Base-by-base conservation (phyloP, 2,329 filamentous ascomycete species). In the Nemania sp. region DNA sequence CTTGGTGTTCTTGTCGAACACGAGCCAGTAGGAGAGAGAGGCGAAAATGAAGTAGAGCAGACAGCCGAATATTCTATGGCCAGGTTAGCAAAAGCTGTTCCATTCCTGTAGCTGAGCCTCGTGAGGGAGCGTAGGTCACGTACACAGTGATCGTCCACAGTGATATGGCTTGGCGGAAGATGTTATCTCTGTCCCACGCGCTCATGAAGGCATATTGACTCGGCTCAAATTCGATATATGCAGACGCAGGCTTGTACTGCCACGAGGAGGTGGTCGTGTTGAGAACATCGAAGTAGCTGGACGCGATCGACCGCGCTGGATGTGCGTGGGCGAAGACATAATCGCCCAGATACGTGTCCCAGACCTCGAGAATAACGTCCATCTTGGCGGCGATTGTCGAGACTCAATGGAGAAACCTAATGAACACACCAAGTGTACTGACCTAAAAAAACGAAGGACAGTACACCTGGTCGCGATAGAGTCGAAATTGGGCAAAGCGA, bases 1-100 rank as follows among this genome's bases (percentile, higher is more conserved):
- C 74, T 93, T 85, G 39, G 90, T 94, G 36, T 84, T 82, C 74
- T 97, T 94, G 75, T 97, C 92, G 76, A 96, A 97, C 68, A 97
- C 80, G 75, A 96, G 88, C 67, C 87, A 66, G 75, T 95, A 97
- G 14, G 91, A 96, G 15, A 95, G 78, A 5, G 86, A 80, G 3
- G 92, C 89, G 69, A 90, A 91, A 61, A 90, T 66, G 72, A 93
- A 96, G 80, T 97, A 97, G 51, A 94, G 78, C 41, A 91, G 61
- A 28, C 92, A 73, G 50, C 92, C 93, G 66, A 96, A 96, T 64
- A 96, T 71, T 87, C 92, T 97, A 42, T 9, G 20, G 41, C 8
- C 9, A 39, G 6, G 54, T 64, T 51, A 66, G 62, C 36, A 23
- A 37, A 28, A 31, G 23, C 30, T 30, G 4, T 6, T n/a, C 36